Base-by-base conservation (phyloP, 108 stramenopile species). In the Parietichytrium sp. region DNA sequence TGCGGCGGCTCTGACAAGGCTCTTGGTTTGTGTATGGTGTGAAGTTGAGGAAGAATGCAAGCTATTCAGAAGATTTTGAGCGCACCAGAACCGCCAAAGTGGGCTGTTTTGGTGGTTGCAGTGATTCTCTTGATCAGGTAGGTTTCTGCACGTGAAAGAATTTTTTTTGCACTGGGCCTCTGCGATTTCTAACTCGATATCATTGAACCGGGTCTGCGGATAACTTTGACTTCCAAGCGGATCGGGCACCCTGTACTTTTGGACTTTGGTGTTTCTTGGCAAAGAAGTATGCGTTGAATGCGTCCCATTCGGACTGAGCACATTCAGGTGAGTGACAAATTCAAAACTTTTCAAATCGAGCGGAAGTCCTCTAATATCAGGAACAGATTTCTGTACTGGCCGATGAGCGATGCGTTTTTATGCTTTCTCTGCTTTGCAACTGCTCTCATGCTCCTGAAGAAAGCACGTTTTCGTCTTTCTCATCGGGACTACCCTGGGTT, bases 301-400 rank as follows among this genome's bases (percentile, higher is more conserved):
- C 61, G 61, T 72, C 12, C 61, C 61, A 6, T 45, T 72, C 42
- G 61, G 61, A 8, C 20, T 72, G 15, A 45, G 38, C 16, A 72
- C 61, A 0, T 72, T 72, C 20, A 33, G 61, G n/a, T n/a, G n/a
- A n/a, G n/a, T n/a, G n/a, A n/a, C n/a, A n/a, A n/a, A n/a, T n/a
- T n/a, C n/a, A n/a, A n/a, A n/a, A n/a, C n/a, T n/a, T n/a, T n/a
- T n/a, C n/a, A n/a, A n/a, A n/a, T n/a, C n/a, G n/a, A n/a, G n/a
- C n/a, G n/a, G n/a, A n/a, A n/a, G n/a, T n/a, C n/a, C n/a, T n/a
- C n/a, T n/a, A n/a, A n/a, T n/a, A n/a, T n/a, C n/a, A n/a, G n/a
- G n/a, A n/a, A n/a, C n/a, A n/a, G n/a, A 13, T 72, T 72, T 20
- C 61, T 72, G 29, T 42, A 72, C 20, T 72, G 61, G 61, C 61